Percentiles rank a stretch among this genome's conserved stretches.
These are phyloP conservation scores for Cyphellophora attinorum DNA, from an alignment of 2,329 filamentous ascomycete species.

Conservation along the genomic window DNA sequence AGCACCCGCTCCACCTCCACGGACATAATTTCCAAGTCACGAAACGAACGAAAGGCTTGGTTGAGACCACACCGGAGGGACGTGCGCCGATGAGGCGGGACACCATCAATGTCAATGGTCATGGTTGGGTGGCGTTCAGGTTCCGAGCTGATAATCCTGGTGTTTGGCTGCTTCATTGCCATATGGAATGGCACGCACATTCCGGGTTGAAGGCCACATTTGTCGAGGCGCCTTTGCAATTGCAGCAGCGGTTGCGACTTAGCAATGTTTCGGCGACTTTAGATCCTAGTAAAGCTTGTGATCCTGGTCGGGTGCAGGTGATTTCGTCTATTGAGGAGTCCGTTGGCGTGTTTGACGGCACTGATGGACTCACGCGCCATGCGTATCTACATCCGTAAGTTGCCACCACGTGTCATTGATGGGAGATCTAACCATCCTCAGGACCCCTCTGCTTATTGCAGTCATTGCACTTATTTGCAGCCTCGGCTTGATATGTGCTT, in stretches of 20 bases:
- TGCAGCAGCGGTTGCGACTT: slow-evolving; percentile 46
- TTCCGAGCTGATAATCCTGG: slow-evolving; percentile 35
- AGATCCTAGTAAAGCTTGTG: too few species aligned
- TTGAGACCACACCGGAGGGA: slow-evolving; percentile 30
- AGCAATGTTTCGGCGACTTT: too few species aligned
- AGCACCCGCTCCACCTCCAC: slow-evolving; percentile 42
- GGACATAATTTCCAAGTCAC: slow-evolving; percentile 60
- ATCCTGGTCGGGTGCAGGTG: too few species aligned
- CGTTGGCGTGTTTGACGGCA: too few species aligned
- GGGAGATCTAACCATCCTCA: too few species aligned
- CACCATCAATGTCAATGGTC: slow-evolving; percentile 53
- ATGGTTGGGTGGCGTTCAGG: slow-evolving; percentile 55
- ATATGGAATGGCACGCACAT: slow-evolving; percentile 66
- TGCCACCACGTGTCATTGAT: too few species aligned
- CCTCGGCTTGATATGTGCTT: too few species aligned
- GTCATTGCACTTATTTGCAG: too few species aligned
- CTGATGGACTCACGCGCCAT: too few species aligned
- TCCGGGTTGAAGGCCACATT: slow-evolving; percentile 50
- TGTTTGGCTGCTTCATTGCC: slow-evolving; percentile 67
- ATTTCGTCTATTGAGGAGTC: too few species aligned
- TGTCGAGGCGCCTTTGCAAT: slow-evolving; percentile 39
- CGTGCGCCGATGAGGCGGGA: slow-evolving; percentile 56
- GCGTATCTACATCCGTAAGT: too few species aligned
- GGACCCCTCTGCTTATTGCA: too few species aligned
- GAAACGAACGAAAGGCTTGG: slow-evolving; percentile 33